Evolutionary conservation across 1,139 yeast genomes (phyloP).

Genomic region (Suhomyces panamericanus): DNA sequence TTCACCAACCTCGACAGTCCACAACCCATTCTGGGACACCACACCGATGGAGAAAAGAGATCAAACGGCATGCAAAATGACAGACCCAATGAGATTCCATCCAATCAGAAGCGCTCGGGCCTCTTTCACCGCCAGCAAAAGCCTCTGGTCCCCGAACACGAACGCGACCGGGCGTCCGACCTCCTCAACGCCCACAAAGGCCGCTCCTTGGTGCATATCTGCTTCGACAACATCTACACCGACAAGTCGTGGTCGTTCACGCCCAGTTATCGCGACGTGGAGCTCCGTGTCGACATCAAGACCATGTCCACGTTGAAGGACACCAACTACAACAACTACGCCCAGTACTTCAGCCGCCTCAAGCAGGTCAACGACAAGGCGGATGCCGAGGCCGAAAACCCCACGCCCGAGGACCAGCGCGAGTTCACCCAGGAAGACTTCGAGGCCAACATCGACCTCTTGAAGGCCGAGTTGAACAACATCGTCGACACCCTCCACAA

Average conservation of each 20-base stretch:
- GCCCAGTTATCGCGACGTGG: slow-evolving; percentile 35
- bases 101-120: slow-evolving; percentile 12
- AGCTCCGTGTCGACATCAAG: slow-evolving; percentile 37
- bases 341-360: slow-evolving; percentile 34
- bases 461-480: slow-evolving; percentile 34
- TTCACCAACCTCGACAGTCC: slow-evolving; percentile 36
- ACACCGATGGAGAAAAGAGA: slow-evolving; percentile 9
- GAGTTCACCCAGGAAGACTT: slow-evolving; percentile 36
- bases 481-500: slow-evolving; percentile 32
- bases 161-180: slow-evolving; percentile 15
- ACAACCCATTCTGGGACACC: slow-evolving; percentile 4
- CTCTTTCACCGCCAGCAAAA: slow-evolving; percentile 13
- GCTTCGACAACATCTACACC: slow-evolving; percentile 45
- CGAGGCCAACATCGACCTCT: slow-evolving; percentile 29
- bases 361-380: slow-evolving; percentile 9
- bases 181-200: slow-evolving; percentile 26
- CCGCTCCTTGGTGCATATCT: slow-evolving; percentile 36
- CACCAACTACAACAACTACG: slow-evolving; percentile 40
- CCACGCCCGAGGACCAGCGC: neutral
- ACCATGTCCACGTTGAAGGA: slow-evolving; percentile 33
- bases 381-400: neutral
- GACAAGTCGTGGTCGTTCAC: slow-evolving; percentile 48
- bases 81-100: too few species aligned
- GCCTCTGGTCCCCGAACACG: slow-evolving; percentile 1
- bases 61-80: slow-evolving; percentile 4